Evolutionary conservation across 2,329 filamentous ascomycete genomes (phyloP).

Genomic region (Aspergillus piperis): DNA sequence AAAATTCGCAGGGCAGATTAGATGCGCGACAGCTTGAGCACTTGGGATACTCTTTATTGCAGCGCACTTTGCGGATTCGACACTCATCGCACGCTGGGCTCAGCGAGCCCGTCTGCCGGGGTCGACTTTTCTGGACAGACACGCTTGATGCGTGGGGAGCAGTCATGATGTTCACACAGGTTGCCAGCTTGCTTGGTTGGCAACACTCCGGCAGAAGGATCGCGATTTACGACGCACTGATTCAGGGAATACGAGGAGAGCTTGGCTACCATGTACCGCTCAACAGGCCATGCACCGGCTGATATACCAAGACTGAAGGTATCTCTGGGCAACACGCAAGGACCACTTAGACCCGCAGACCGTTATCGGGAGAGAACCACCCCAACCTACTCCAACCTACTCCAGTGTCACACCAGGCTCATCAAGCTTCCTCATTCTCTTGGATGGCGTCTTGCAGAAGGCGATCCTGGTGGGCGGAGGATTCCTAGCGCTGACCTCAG

Average conservation of each 20-base stretch:
- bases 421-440: not conserved
- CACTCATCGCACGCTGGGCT: not conserved
- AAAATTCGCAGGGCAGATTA: not conserved
- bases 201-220: not conserved
- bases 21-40: not conserved
- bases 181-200: no score
- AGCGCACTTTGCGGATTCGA: not conserved
- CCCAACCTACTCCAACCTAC: not conserved
- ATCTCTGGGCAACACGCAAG: not conserved
- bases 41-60: not conserved
- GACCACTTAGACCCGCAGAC: not conserved
- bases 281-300: not conserved
- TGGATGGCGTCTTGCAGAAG: not conserved
- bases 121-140: not conserved
- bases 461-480: not conserved
- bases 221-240: not conserved
- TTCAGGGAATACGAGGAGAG: not conserved
- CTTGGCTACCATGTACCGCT: not conserved
- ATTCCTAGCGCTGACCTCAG: constrained; percentile 1
- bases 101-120: not conserved
- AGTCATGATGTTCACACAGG: not conserved
- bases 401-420: not conserved
- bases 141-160: not conserved
- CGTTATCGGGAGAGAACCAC: not conserved
- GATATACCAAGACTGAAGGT: not conserved